Percentiles rank a stretch among this genome's conserved stretches.
phyloP scores from a whole-genome alignment of 2,329 filamentous ascomycete genomes.

The Ceratocystis huliohia region DNA sequence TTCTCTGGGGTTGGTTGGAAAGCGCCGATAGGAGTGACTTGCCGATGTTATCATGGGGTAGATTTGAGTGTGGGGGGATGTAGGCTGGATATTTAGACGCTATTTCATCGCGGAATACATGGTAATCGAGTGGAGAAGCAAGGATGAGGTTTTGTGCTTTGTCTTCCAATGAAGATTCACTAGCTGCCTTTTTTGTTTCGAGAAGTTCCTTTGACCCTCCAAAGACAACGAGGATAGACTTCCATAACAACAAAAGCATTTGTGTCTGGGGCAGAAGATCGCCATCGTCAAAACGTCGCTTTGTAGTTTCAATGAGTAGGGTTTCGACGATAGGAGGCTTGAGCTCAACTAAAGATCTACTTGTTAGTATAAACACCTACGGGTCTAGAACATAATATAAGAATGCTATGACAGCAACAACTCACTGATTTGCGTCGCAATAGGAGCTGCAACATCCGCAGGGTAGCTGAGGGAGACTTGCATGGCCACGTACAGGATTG shows the following conservation, averaged over 20 bases:
- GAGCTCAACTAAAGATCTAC: slow-evolving; percentile 36
- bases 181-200: slow-evolving; percentile 58
- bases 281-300: slow-evolving; percentile 60
- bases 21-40: slow-evolving; percentile 81
- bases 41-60: slow-evolving; percentile 80
- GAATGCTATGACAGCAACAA: slow-evolving; percentile 20
- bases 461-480: slow-evolving; percentile 44
- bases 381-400: too few species aligned
- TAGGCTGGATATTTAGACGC: slow-evolving; percentile 97
- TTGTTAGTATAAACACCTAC: slow-evolving; percentile 20
- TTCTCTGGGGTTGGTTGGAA: slow-evolving; percentile 56
- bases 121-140: slow-evolving; percentile 89
- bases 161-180: slow-evolving; percentile 44
- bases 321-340: slow-evolving; percentile 58
- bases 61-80: slow-evolving; percentile 68
- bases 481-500: slow-evolving; percentile 48
- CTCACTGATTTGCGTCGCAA: slow-evolving; percentile 41
- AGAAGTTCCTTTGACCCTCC: slow-evolving; percentile 65
- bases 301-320: slow-evolving; percentile 56
- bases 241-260: slow-evolving; percentile 81
- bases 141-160: slow-evolving; percentile 70
- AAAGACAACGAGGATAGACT: slow-evolving; percentile 73
- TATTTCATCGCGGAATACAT: slow-evolving; percentile 90
- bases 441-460: slow-evolving; percentile 33
- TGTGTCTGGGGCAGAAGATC: slow-evolving; percentile 49